Evolutionary conservation across 192 early-diverging fungal genomes (phyloP).

Genomic region (Phlyctochytrium bullatum): DNA sequence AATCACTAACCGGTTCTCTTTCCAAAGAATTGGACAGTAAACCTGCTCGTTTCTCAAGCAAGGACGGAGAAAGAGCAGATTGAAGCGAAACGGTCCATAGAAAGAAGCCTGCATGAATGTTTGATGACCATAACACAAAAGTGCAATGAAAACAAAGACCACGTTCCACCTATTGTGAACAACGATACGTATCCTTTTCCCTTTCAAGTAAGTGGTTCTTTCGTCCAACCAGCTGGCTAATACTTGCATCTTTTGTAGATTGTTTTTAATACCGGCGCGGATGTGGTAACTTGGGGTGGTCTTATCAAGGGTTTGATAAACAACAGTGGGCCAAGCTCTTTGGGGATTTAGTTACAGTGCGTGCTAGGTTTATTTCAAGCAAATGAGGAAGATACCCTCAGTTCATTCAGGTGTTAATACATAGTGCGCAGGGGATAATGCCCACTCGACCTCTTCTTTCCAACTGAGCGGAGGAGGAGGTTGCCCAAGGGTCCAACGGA

Average conservation of each 20-base stretch:
- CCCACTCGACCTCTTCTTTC: neutral
- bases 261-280: neutral
- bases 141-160: constrained; percentile 44
- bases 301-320: neutral
- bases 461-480: neutral
- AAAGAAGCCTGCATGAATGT: constrained; percentile 22
- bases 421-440: too few relatives aligned
- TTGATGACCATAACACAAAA: constrained; percentile 30
- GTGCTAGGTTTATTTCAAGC: too few relatives aligned
- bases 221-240: neutral
- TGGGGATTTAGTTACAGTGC: neutral
- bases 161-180: constrained; percentile 38
- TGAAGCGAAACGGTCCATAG: constrained; percentile 26
- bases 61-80: constrained; percentile 41
- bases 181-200: constrained; percentile 46
- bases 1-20: neutral
- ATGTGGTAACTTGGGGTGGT: neutral
- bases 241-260: neutral
- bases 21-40: constrained; percentile 39
- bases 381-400: too few relatives aligned
- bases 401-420: too few relatives aligned
- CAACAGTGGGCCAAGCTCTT: neutral
- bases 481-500: neutral
- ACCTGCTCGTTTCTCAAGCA: constrained; percentile 21
- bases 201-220: constrained; percentile 16